Conservation (phyloP, 768 basidiomycete genomes). For the Suillus decipiens region DNA sequence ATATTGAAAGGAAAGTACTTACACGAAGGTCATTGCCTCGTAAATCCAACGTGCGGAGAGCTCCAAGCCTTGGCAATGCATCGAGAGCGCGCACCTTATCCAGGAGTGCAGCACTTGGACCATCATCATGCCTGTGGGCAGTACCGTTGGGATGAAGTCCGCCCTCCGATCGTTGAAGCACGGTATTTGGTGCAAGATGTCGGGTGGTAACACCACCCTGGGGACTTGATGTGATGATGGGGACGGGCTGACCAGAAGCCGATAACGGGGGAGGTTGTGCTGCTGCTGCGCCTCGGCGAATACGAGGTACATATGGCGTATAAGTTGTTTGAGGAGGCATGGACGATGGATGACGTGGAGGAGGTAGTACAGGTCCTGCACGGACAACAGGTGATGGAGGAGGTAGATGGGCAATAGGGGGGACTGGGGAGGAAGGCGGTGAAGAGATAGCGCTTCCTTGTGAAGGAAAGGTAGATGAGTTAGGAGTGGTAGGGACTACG, state of each 20-base stretch:
- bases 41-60: constrained; percentile 86
- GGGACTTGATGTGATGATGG: constrained; percentile 68
- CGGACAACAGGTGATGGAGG: constrained; percentile 30
- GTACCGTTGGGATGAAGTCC: constrained; percentile 1
- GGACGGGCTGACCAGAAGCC: constrained; percentile 50
- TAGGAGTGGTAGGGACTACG: constrained; percentile 40
- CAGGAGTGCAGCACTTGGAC: constrained; percentile 75
- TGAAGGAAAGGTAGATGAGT: constrained; percentile 11
- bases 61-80: constrained; percentile 80
- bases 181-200: constrained; percentile 31
- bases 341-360: constrained; percentile 50
- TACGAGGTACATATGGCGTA: constrained; percentile 78
- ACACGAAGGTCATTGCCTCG: constrained; percentile 91
- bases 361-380: constrained; percentile 45
- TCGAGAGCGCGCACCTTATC: constrained; percentile 92
- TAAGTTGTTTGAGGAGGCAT: constrained; percentile 68
- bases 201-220: constrained; percentile 55
- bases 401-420: constrained; percentile 26
- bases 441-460: constrained; percentile 29
- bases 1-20: constrained; percentile 32
- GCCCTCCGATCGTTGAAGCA: neutral
- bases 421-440: constrained; percentile 34
- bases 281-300: constrained; percentile 45
- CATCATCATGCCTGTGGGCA: constrained; percentile 30
- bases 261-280: constrained; percentile 37